Evolutionary conservation across 2,329 filamentous ascomycete species (phyloP), one percentile per base, ranked within the genome.

Genomic region (Penicillium janthinellum): DNA sequence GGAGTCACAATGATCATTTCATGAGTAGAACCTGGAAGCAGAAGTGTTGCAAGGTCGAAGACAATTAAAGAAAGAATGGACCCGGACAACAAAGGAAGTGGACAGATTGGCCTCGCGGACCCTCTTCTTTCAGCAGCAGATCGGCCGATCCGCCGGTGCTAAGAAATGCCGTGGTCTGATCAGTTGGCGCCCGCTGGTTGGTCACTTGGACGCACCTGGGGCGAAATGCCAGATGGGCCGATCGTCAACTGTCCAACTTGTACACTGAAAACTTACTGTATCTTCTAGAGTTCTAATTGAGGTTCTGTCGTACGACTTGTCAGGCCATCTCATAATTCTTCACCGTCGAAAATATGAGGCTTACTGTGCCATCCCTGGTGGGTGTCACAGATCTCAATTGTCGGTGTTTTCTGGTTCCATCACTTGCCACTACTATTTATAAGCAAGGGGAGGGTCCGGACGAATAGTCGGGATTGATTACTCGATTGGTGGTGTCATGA

Each of bases 131-230:
- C 39, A 47, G 28, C 31, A 38, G 41, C 7, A n/a, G 52, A 55
- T 55, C 52, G 52, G 41, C 39, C 52, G 52, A 55, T 45, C 52
- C 52, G 52, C 41, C n/a, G 31, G 31, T 22, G 52, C 52, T 41
- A 55, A 55, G 52, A 47, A 55, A 22, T 35, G 41, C 52, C 52
- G 52, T 47, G 52, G 41, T 55, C 52, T 55, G 41, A 55, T 53
- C 52, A 7, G 5, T 15, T n/a, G 14, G 20, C 8, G 28, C 4
- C 41, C 35, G 39, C 31, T 54, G 52, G 47, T 47, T 54, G 52
- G 52, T 20, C 39, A 5, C 17, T 35, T 7, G n/a, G 11, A 11
- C 39, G 22, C 11, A 31, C 22, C 22, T 22, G 22, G 22, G 22
- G 52, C 12, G 22, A 35, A 6, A n/a, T 54, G 38, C 5, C 34